Base-by-base conservation (phyloP, 345 rosid species). In the Arabis hirsuta region DNA sequence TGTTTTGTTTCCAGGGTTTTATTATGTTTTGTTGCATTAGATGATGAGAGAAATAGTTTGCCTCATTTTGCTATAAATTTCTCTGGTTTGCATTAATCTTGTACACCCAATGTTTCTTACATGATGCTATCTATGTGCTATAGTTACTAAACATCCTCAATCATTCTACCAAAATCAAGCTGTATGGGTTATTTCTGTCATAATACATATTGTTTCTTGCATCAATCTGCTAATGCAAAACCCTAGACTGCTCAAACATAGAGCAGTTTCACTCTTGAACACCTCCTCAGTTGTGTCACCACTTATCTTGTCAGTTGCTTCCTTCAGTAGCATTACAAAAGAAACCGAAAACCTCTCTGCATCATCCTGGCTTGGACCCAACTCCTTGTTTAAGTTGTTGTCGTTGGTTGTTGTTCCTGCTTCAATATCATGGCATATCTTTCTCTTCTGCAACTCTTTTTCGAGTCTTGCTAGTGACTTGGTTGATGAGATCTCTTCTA, bases 151-250 rank as follows among this genome's bases (percentile, higher is more conserved):
- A 60, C 26, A 4, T 34, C 9, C 6, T 50, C 14, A 24, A 62
- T 11, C 10, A 34, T 7, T 67, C 32, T 45, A 81, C 27, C 82
- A 74, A 82, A 73, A 80, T 79, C 76, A 60, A 83, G 48, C 61
- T 86, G 68, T 78, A 82, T 77, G 82, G 6, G 61, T 68, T 12
- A 85, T 36, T 53, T 79, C 76, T 71, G 86, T 77, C 82, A 82
- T 82, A 9, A 83, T 81, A 64, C 78, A 68, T 46, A 5, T 50
- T 56, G 84, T 79, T 82, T 86, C 96, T 62, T 59, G 78, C 72
- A 81, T 72, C 68, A 89, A 67, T 75, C 58, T 76, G 61, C 72
- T 78, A 34, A 85, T 81, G 88, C 92, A 81, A 77, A 87, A 91
- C 9, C 81, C 85, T 36, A 85, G 55, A 67, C 87, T 77, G 46